These are phyloP conservation scores for Cyphellophora attinorum DNA, from an alignment of 2,329 filamentous ascomycete genomes.

Conservation along the genomic window DNA sequence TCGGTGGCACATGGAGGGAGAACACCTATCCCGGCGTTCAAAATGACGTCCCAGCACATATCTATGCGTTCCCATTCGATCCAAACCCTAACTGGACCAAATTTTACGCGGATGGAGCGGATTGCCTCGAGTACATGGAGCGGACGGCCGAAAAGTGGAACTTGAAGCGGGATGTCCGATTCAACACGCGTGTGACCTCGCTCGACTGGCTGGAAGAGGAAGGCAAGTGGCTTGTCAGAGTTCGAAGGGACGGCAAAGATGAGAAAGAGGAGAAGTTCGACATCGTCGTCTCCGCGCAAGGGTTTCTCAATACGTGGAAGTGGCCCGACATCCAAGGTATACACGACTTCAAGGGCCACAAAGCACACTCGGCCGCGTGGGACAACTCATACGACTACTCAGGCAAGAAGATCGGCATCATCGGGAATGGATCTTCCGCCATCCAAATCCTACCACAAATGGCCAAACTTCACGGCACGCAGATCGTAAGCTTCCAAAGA, in stretches of 20 bases:
- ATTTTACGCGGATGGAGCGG: slow-evolving; percentile 30
- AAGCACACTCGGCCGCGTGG: slow-evolving; percentile 22
- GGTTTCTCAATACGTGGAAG: slow-evolving; percentile 20
- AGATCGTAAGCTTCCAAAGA: slow-evolving; percentile 24
- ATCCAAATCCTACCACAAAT: slow-evolving; percentile 29
- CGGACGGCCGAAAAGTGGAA: slow-evolving; percentile 29
- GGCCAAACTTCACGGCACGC: slow-evolving; percentile 11
- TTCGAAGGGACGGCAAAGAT: slow-evolving; percentile 20
- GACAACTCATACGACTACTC: slow-evolving; percentile 18
- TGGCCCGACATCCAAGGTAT: slow-evolving; percentile 23
- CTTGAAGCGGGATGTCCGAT: slow-evolving; percentile 28
- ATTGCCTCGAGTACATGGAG: slow-evolving; percentile 35
- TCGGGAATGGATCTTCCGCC: slow-evolving; percentile 25
- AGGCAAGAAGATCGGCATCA: slow-evolving; percentile 21
- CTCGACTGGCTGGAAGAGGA: slow-evolving; percentile 28
- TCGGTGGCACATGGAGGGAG: slow-evolving; percentile 34
- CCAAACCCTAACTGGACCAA: slow-evolving; percentile 34
- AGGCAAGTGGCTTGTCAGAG: slow-evolving; percentile 28
- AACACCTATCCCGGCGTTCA: slow-evolving; percentile 30
- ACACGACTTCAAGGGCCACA: slow-evolving; percentile 19
- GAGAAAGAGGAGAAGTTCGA: slow-evolving; percentile 22
- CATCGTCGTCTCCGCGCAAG: slow-evolving; percentile 26
- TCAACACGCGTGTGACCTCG: slow-evolving; percentile 27
- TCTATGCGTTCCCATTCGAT: slow-evolving; percentile 44
- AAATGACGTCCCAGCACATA: slow-evolving; percentile 61